Evolutionary conservation across 2,329 filamentous ascomycete genomes (phyloP), one percentile per base, ranked within the genome.

Genomic region (Claviceps africana): DNA sequence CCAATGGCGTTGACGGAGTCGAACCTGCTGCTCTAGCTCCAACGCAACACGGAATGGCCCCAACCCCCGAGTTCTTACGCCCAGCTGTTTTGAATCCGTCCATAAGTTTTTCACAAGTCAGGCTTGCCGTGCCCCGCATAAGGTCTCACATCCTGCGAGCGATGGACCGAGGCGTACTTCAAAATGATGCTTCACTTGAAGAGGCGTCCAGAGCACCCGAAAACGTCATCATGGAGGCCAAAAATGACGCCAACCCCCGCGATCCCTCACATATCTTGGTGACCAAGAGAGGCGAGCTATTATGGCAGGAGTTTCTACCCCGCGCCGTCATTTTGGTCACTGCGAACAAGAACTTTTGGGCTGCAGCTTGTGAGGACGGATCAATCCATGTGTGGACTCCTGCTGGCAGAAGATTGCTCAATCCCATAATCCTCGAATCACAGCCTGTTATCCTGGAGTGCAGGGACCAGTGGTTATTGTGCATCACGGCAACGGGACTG

Each of bases 281-380:
- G 40, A 86, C 83, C 2, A 91, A 88, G 63, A 81, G 88, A 51
- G 88, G 88, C 4, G 81, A 83, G 52, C 74, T 85, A 1, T 67
- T 97, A 3, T 98, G 94, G 93, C 88, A 96, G 62, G 94, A 98
- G 63, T 98, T 88, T 61, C 71, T 98, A 15, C 90, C 91, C 0
- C 79, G 85, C 54, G 82, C 88, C 6, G 86, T 95, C 25, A 78
- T 98, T n/a, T 76, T 97, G 1, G 83, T 94, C 1, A 93, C 91
- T 0, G 94, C 89, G 2, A 97, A 89, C 65, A 83, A 85, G 60
- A 82, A 86, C 58, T 90, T 97, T 64, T 98, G 93, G 86, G 85
- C 87, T 0, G 91, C 85, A 17, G 90, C 86, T 10, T 96, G 90
- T 61, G 93, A 98, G 65, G 93, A 97, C 62, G 93, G 89, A 17